These are phyloP conservation scores for Phlebiopsis flavidoalba DNA, from an alignment of 768 basidiomycete species.

Conservation along the genomic window DNA sequence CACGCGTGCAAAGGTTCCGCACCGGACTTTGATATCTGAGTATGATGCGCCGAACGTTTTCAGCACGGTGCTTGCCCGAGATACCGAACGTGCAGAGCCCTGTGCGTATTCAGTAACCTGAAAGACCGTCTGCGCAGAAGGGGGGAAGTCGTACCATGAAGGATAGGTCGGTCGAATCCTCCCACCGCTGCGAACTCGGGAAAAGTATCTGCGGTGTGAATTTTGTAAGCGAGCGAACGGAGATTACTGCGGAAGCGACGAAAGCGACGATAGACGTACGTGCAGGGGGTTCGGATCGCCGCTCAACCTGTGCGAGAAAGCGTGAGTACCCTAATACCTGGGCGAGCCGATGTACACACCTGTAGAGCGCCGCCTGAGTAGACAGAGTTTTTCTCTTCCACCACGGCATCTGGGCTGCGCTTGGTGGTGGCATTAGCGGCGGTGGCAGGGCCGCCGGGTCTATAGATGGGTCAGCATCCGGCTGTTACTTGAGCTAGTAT, in stretches of 20 bases:
- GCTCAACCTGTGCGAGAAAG: conserved; percentile 54
- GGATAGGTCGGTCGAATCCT: conserved; percentile 89
- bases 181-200: conserved; percentile 93
- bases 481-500: background rate
- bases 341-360: conserved; percentile 39
- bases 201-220: conserved; percentile 55
- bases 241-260: background rate
- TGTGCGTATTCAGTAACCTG: conserved; percentile 12
- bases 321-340: background rate
- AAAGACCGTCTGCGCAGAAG: background rate
- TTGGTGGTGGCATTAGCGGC: conserved; percentile 74
- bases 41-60: conserved; percentile 82
- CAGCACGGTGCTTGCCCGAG: conserved; percentile 85
- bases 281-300: conserved; percentile 85
- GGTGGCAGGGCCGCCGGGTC: conserved; percentile 88
- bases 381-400: conserved; percentile 84
- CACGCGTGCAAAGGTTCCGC: conserved; percentile 20
- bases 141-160: conserved; percentile 46
- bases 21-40: conserved; percentile 95
- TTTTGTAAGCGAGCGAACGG: background rate
- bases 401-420: conserved; percentile 76
- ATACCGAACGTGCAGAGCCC: conserved; percentile 92
- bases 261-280: background rate
- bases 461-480: conserved; percentile 23
- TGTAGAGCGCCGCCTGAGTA: conserved; percentile 87